These are phyloP conservation scores for carrot (Daucus carota) DNA, from an alignment of 129 eudicot genomes.

Conservation along the genomic window DH1_v3.0 NC_030382.2:28204001-28204500, in stretches of 20 bases:
- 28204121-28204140: neutral
- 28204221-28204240: slow-evolving; percentile 20
- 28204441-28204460: neutral
- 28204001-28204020: no score
- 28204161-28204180: slow-evolving; percentile 5
- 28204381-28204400: neutral
- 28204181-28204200: slow-evolving; percentile 60
- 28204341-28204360: neutral
- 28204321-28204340: slow-evolving; percentile 12
- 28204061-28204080: neutral
- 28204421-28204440: neutral
- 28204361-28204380: neutral
- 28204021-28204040: no score
- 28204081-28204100: neutral
- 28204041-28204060: neutral
- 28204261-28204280: slow-evolving; percentile 21
- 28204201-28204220: slow-evolving; percentile 44
- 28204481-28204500: neutral
- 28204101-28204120: no score
- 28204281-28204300: slow-evolving; percentile 39
- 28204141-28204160: neutral
- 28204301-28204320: slow-evolving; percentile 39
- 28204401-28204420: neutral
- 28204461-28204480: neutral
- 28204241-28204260: slow-evolving; percentile 39